Conservation (phyloP, 495 filamentous ascomycete genomes). For the Xylaria scruposa region DNA sequence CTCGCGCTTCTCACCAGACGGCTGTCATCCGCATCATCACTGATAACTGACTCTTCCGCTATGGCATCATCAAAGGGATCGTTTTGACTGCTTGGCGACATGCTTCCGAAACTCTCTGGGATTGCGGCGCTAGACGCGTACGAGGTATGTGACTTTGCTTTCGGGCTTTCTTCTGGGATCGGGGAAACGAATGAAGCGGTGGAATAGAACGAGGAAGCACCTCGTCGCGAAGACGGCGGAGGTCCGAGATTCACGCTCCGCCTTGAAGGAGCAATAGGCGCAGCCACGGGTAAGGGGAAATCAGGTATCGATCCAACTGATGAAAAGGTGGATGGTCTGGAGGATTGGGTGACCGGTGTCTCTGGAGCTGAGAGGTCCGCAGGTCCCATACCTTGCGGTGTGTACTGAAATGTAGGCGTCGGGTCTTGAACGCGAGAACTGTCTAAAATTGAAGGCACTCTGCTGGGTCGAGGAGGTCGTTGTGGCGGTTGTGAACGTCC, state of each 20-base stretch:
- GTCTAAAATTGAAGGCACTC: conserved; percentile 61
- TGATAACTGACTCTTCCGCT: conserved; percentile 56
- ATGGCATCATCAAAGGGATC: conserved; percentile 57
- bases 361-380: conserved; percentile 43
- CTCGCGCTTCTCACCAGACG: conserved; percentile 79
- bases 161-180: conserved; percentile 80
- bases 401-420: conserved; percentile 59
- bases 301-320: conserved; percentile 67
- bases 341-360: conserved; percentile 49
- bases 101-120: conserved; percentile 68
- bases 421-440: conserved; percentile 56
- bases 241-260: conserved; percentile 66
- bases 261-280: conserved; percentile 48
- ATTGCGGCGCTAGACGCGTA: conserved; percentile 84
- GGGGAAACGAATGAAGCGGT: conserved; percentile 80
- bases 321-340: conserved; percentile 60
- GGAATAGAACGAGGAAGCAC: conserved; percentile 76
- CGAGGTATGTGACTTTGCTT: conserved; percentile 67
- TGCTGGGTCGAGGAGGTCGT: conserved; percentile 70
- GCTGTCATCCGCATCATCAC: conserved; percentile 65
- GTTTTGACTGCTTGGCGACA: conserved; percentile 51
- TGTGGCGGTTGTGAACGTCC: conserved; percentile 67
- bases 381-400: conserved; percentile 46
- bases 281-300: conserved; percentile 60
- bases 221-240: conserved; percentile 71